These are phyloP conservation scores for Leucoagaricus sp. DNA, from an alignment of 1,284 basidiomycete genomes.

Conservation along the genomic window DNA sequence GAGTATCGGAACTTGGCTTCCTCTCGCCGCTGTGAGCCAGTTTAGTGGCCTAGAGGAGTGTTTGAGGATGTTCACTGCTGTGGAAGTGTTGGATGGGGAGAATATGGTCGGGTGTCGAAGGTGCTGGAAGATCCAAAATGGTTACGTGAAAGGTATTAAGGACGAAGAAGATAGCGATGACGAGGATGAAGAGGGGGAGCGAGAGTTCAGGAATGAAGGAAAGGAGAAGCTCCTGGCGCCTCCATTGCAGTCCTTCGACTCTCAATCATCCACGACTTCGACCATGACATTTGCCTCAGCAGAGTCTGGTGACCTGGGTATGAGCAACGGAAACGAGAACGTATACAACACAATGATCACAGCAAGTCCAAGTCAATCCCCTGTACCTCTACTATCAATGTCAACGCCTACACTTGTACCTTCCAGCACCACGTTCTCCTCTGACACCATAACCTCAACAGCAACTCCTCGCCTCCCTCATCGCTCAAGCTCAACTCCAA, in stretches of 20 bases:
- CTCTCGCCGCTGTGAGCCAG: conserved; percentile 52
- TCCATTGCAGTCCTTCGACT: background rate
- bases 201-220: conserved; percentile 16
- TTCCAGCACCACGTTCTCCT: conserved; percentile 26
- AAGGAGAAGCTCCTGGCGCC: conserved; percentile 5
- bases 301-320: background rate
- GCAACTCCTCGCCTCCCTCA: background rate
- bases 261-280: conserved; percentile 2
- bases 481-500: background rate
- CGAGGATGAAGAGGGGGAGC: conserved; percentile 29
- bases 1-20: conserved; percentile 23
- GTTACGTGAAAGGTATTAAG: conserved; percentile 42
- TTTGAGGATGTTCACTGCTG: conserved; percentile 83
- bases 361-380: background rate
- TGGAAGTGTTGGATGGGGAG: conserved; percentile 90
- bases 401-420: conserved; percentile 33
- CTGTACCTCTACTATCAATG: conserved; percentile 31
- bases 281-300: background rate
- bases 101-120: conserved; percentile 92
- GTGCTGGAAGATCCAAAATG: conserved; percentile 89
- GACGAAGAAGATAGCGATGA: conserved; percentile 34
- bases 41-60: conserved; percentile 70
- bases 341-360: background rate
- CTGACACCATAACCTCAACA: conserved; percentile 16
- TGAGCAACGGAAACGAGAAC: background rate